Evolutionary conservation across 139 green algal genomes (phyloP).

Genomic region (Eudorina sp.): DNA sequence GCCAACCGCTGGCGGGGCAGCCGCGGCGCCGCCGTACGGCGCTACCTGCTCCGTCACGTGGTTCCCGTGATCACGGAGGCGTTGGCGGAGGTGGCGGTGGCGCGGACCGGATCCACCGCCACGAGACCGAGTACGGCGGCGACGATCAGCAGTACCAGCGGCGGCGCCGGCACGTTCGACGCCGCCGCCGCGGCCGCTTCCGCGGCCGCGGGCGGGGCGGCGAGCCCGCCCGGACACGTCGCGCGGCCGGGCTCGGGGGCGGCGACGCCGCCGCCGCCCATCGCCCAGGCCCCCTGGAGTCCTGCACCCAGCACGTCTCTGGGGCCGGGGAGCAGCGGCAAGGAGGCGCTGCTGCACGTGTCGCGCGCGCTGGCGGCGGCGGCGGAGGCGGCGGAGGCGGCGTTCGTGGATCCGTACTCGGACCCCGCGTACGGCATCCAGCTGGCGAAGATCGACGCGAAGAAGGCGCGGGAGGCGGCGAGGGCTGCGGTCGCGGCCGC

Average conservation of each 20-base stretch:
- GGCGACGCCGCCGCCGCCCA: no score
- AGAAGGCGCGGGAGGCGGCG: constrained; percentile 49
- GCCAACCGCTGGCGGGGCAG: neutral
- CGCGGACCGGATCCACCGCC: no score
- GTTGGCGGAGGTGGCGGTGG: constrained; percentile 42
- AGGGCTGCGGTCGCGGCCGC: constrained; percentile 46
- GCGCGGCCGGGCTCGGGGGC: no score
- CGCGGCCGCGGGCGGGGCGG: no score
- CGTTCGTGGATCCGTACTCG: constrained; percentile 51
- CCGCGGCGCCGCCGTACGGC: neutral
- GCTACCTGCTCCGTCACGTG: constrained; percentile 38
- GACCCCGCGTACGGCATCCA: constrained; percentile 46
- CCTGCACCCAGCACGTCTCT: neutral
- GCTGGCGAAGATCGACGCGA: constrained; percentile 60
- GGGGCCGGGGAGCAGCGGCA: neutral
- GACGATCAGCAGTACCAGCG: no score
- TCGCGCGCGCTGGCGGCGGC: constrained; percentile 39
- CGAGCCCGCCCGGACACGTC: no score
- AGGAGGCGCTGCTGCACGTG: constrained; percentile 31
- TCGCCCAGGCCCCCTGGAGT: neutral
- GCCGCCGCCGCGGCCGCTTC: no score
- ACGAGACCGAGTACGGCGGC: no score
- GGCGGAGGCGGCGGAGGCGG: constrained; percentile 25
- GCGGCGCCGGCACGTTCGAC: no score
- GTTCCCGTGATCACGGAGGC: constrained; percentile 48